Evolutionary conservation across 176 grass and related monocot genomes (phyloP), one percentile per base, ranked within the genome.

Genomic region (Oryza officinalis): DNA sequence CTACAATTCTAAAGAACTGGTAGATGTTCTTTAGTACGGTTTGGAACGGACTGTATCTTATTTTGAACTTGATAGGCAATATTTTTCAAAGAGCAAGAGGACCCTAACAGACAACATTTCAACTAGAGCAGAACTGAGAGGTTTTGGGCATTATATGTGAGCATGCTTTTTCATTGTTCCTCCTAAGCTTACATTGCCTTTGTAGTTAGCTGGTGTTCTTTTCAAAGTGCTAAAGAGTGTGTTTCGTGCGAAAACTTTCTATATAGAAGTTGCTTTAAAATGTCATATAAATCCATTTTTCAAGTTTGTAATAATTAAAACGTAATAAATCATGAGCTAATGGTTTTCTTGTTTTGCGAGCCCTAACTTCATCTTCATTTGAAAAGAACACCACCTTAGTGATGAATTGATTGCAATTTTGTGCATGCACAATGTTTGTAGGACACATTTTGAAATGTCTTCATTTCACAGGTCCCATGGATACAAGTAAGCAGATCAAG

Each of bases 401-500:
- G 8, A 61, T 49, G 22, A 75, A 75, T 63, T 22, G 78, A 73
- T 66, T 74, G 22, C 75, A 86, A 46, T 17, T 67, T 67, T 65
- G 30, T 22, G 27, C 76, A 77, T 77, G n/a, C 45, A 23, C 84
- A 63, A 26, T 76, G 6, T 40, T 63, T 78, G 49, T 25, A 81
- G 64, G 59, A 27, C 7, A 67, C 31, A 22, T 67, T 63, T 70
- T 83, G 60, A 78, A 77, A 46, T 27, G 7, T 83, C 84, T 61
- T 65, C 30, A 15, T 84, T 87, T 71, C 78, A 82, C 72, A 95
- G 96, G 96, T 98, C 71, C 96, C 96, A 83, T 98, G 91, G 96
- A 98, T 98, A 77, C 93, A 98, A 95, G 93, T 98, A 79, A 98
- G 96, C 86, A 95, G 80, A 92, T 98, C 93, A 73, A 95, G 96